Conservation (phyloP, 2,329 filamentous ascomycete genomes). For the Bipolaris victoriae region DNA sequence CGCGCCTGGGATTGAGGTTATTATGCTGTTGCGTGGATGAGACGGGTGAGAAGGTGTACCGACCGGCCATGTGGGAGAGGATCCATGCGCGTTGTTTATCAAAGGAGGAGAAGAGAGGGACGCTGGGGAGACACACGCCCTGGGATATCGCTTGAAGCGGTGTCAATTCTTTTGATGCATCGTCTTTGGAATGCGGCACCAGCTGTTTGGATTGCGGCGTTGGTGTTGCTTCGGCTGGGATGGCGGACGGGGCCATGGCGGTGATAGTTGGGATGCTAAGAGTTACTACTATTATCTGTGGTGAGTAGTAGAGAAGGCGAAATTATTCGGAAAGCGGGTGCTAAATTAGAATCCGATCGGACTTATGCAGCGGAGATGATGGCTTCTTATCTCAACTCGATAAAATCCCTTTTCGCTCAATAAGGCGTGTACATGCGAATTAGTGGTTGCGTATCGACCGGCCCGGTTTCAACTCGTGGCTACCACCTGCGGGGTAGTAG, state of each 20-base stretch:
- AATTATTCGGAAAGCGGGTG: background rate
- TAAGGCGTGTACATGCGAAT: background rate
- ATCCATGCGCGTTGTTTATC: constrained; percentile 67
- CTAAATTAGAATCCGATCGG: background rate
- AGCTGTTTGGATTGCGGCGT: constrained; percentile 25
- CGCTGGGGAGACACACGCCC: constrained; percentile 57
- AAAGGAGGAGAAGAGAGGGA: constrained; percentile 62
- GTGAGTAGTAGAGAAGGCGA: background rate
- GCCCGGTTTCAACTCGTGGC: constrained; percentile 2
- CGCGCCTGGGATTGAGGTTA: constrained; percentile 44
- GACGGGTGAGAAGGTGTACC: background rate
- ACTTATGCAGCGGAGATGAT: background rate
- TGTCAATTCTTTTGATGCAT: constrained; percentile 37
- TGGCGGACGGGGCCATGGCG: constrained; percentile 44
- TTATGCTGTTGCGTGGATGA: too few species aligned
- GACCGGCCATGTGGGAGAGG: constrained; percentile 66
- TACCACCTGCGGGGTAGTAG: background rate
- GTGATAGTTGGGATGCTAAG: background rate
- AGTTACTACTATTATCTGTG: background rate
- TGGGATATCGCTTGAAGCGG: constrained; percentile 54
- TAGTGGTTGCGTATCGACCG: background rate
- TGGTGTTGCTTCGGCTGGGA: constrained; percentile 18
- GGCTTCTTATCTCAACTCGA: background rate
- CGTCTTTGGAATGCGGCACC: constrained; percentile 27
- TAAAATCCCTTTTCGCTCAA: background rate